Percentiles rank a stretch among this genome's conserved stretches.
phyloP scores from a whole-genome alignment of 306 rosid species.

The Pachyrhizus erosus region DNA sequence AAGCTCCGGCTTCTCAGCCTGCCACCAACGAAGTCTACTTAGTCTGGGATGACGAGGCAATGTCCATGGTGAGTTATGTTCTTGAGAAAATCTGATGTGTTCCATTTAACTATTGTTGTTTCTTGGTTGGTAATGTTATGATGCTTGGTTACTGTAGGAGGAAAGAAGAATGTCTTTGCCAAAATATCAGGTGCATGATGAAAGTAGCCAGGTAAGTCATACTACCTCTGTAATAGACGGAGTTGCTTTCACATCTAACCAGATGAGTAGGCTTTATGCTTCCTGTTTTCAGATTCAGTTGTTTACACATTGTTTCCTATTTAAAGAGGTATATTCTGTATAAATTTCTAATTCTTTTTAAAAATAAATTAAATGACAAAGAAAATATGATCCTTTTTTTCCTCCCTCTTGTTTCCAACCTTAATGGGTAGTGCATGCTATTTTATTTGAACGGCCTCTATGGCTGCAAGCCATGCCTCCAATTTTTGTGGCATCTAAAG shows the following conservation, averaged over 20 bases:
- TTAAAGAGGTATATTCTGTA: constrained; percentile 60
- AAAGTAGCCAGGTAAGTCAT: constrained; percentile 99
- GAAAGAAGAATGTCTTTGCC: constrained; percentile 94
- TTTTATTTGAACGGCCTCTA: constrained; percentile 62
- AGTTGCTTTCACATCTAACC: constrained; percentile 82
- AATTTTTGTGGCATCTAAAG: constrained; percentile 73
- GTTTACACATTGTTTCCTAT: constrained; percentile 59
- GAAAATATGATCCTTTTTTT: constrained; percentile 46
- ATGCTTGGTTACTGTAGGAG: constrained; percentile 70
- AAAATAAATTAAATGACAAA: constrained; percentile 40
- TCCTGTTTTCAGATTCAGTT: constrained; percentile 60
- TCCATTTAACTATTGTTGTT: constrained; percentile 11
- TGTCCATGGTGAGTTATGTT: constrained; percentile 87
- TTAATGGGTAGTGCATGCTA: constrained; percentile 60
- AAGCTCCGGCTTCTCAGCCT: constrained; percentile 84
- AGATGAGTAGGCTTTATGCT: constrained; percentile 79
- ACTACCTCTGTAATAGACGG: constrained; percentile 73
- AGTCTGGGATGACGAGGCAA: constrained; percentile 99
- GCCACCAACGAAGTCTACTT: constrained; percentile 92
- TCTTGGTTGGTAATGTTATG: constrained; percentile 36
- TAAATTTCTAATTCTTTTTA: constrained; percentile 37
- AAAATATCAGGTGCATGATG: constrained; percentile 99
- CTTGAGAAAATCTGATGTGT: constrained; percentile 21
- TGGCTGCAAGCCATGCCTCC: constrained; percentile 76
- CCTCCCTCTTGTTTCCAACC: constrained; percentile 50